phyloP scores from a whole-genome alignment of 148 eudicot species.

The Vaccinium vitisidaea region DNA sequence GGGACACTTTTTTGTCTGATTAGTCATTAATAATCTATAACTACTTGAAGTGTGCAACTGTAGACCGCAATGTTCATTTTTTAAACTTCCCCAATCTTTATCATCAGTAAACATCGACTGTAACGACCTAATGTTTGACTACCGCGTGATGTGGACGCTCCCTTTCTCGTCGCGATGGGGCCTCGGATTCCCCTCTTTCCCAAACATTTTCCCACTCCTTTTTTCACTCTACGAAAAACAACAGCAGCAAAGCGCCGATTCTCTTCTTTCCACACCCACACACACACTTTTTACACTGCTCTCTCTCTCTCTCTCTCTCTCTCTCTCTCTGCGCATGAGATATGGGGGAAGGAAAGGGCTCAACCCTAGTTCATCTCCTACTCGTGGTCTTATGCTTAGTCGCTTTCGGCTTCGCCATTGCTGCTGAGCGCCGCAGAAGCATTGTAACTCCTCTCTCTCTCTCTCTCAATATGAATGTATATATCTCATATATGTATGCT shows the following conservation, averaged over 20 bases:
- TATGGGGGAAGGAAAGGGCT: slow-evolving; percentile 16
- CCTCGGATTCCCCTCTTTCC: neutral
- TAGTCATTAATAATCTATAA: no score
- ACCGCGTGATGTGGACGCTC: neutral
- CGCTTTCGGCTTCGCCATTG: slow-evolving; percentile 17
- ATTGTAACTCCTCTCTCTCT: slow-evolving; percentile 8
- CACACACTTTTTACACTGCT: neutral
- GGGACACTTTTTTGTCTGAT: no score
- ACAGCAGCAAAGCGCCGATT: no score
- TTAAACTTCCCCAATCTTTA: neutral
- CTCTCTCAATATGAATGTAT: neutral
- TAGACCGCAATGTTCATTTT: no score
- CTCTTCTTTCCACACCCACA: no score
- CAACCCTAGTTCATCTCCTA: slow-evolving; percentile 12
- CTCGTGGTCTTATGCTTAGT: slow-evolving; percentile 11
- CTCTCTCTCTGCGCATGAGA: neutral
- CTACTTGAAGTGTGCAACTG: no score
- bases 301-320: neutral
- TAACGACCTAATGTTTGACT: slow-evolving; percentile 5
- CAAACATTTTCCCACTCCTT: slow-evolving; percentile 9
- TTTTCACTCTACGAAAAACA: neutral
- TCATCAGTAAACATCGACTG: neutral
- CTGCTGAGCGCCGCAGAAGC: slow-evolving; percentile 17
- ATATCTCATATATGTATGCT: neutral
- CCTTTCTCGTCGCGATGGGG: neutral